Percentiles rank a stretch among this genome's conserved stretches.
phyloP scores from a whole-genome alignment of 306 rosid genomes.

The Cucurbita maxima region DNA sequence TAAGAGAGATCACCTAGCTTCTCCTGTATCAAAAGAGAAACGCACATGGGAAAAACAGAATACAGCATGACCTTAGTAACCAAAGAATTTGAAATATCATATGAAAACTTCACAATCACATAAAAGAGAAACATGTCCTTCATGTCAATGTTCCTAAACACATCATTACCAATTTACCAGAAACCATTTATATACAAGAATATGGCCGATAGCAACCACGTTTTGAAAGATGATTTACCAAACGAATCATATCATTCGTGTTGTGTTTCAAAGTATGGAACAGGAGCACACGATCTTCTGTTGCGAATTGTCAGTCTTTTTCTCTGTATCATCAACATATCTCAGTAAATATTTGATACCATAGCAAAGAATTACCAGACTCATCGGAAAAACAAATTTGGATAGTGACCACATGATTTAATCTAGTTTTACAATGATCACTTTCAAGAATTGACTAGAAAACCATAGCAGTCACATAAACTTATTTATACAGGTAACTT shows the following conservation, averaged over 20 bases:
- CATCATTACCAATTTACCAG: slow-evolving; percentile 4
- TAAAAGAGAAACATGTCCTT: not conserved
- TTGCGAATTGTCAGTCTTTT: slow-evolving; percentile 73
- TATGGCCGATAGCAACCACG: not conserved
- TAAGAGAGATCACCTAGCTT: not conserved
- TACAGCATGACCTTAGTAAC: not conserved
- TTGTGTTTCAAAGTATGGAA: slow-evolving; percentile 56
- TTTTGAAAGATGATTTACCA: slow-evolving; percentile 5
- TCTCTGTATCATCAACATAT: slow-evolving; percentile 25
- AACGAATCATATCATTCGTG: slow-evolving; percentile 5
- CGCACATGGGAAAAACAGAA: not conserved
- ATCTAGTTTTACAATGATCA: not conserved
- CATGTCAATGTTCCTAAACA: slow-evolving; percentile 1
- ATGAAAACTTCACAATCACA: slow-evolving; percentile 4
- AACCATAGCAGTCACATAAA: not conserved
- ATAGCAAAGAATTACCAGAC: not conserved
- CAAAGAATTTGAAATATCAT: not conserved
- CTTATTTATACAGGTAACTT: not conserved
- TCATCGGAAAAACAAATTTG: not conserved
- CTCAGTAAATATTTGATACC: not conserved
- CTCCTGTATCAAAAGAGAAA: not conserved
- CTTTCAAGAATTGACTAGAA: not conserved
- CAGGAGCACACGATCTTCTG: slow-evolving; percentile 80
- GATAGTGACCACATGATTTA: not conserved
- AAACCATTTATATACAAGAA: slow-evolving; percentile 6